Conservation (phyloP, 2,329 filamentous ascomycete species). For the Talaromyces sp. region DNA sequence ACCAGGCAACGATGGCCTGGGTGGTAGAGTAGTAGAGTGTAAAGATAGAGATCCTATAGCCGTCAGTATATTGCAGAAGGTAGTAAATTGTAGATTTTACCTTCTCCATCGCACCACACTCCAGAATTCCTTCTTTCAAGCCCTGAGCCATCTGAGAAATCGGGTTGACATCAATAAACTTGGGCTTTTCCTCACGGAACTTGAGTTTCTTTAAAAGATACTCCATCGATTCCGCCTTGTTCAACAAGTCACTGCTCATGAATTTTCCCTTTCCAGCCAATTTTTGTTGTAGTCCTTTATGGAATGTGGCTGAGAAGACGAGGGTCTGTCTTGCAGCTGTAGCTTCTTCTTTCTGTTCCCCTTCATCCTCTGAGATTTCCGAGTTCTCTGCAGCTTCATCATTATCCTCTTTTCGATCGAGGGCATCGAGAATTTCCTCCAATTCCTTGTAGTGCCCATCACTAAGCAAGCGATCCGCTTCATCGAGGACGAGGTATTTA, state of each 20-base stretch:
- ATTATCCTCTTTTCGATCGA: conserved; percentile 62
- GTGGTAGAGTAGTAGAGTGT: conserved; percentile 79
- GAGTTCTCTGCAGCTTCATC: conserved; percentile 26
- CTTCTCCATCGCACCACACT: conserved; percentile 92
- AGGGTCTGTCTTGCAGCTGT: conserved; percentile 68
- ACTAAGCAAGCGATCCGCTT: conserved; percentile 86
- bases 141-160: conserved; percentile 81
- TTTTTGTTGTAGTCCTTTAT: conserved; percentile 86
- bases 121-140: conserved; percentile 83
- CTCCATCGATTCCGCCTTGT: conserved; percentile 79
- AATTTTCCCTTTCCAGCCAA: conserved; percentile 71
- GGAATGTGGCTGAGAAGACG: conserved; percentile 95
- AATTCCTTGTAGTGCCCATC: conserved; percentile 95
- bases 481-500: conserved; percentile 83
- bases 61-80: not conserved
- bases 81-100: conserved; percentile 41
- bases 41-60: conserved; percentile 79
- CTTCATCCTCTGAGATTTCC: conserved; percentile 41
- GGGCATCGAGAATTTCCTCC: conserved; percentile 75
- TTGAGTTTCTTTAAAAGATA: conserved; percentile 87
- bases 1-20: conserved; percentile 77
- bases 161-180: conserved; percentile 90
- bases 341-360: conserved; percentile 22
- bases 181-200: conserved; percentile 78
- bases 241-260: conserved; percentile 57